These are phyloP conservation scores for Ophiostoma novo-ulmi DNA, from an alignment of 2,329 filamentous ascomycete genomes.

Conservation along the genomic window DNA sequence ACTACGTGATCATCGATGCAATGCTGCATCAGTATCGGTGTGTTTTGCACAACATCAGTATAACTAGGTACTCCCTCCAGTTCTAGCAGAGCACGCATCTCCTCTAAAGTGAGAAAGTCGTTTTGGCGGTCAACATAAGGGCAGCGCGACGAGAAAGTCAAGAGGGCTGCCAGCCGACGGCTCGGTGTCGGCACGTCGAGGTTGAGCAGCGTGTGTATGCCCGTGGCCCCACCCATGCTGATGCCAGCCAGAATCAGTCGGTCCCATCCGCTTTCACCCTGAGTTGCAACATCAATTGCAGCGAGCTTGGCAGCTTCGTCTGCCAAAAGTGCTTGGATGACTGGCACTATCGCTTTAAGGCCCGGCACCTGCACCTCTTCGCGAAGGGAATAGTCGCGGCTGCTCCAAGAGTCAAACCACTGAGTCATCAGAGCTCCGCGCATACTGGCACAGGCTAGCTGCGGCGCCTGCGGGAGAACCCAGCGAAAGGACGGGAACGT, in stretches of 20 bases:
- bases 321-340: constrained; percentile 34
- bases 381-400: constrained; percentile 38
- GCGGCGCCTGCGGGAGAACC: constrained; percentile 44
- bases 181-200: constrained; percentile 19
- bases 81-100: constrained; percentile 34
- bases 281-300: neutral
- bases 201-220: constrained; percentile 20
- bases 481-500: constrained; percentile 43
- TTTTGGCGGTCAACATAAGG: constrained; percentile 34
- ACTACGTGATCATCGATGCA: constrained; percentile 42
- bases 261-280: constrained; percentile 20
- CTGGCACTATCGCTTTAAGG: constrained; percentile 36
- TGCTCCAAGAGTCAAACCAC: constrained; percentile 43
- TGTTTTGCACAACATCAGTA: constrained; percentile 34
- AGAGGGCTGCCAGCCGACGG: constrained; percentile 31
- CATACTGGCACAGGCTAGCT: constrained; percentile 29
- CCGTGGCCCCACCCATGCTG: constrained; percentile 41
- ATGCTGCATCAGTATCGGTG: constrained; percentile 43
- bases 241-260: constrained; percentile 42
- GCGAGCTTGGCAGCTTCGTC: constrained; percentile 33
- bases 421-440: constrained; percentile 29
- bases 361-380: constrained; percentile 42
- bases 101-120: constrained; percentile 27
- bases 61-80: constrained; percentile 25
- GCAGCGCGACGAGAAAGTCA: constrained; percentile 38